Evolutionary conservation across 148 eudicot species (phyloP), one percentile per base, ranked within the genome.

Genomic region (Pharnaceum exiguum): DNA sequence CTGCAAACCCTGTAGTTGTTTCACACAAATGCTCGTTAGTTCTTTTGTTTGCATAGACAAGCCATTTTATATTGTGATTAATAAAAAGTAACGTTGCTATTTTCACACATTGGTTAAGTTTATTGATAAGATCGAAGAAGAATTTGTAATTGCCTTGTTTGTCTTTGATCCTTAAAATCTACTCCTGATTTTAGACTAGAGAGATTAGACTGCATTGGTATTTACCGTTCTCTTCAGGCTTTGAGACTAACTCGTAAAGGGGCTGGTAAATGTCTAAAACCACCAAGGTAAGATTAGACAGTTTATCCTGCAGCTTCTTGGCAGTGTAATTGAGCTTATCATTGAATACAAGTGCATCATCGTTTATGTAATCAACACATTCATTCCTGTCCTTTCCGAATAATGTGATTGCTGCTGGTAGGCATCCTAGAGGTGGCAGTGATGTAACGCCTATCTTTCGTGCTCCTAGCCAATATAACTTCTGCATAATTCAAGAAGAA

Each of bases 211-310:
- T 6, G 8, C 12, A 6, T 7, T 7, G 22, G 44, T 2, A 0
- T 47, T 29, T 77, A 83, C 89, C 89, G 46, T 70, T 55, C 10
- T 70, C 80, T 67, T 74, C 53, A 49, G 89, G 85, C 39, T 75
- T 72, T 37, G 77, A 62, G 63, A 70, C 69, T 10, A 83, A 35
- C 46, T 77, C 46, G 25, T 74, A 59, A 19, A 83, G 79, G 42
- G 89, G 89, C 18, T 67, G 71, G 72, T 79, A 83, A 37, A 77
- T 77, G 49, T 83, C 89, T 31, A 83, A 67, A 46, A 80, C 80
- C 1, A 77, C 85, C 35, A 83, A 18, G 30, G 85, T 83, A 57
- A 83, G 69, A 51, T 79, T 77, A 10, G 71, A 32, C 23, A 71
- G 80, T 30, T 71, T 63, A 35, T 52, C 56, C 42, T 77, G 85